phyloP scores from a whole-genome alignment of 2,329 filamentous ascomycete species.

The Clarireedia homoeocarpa region DNA sequence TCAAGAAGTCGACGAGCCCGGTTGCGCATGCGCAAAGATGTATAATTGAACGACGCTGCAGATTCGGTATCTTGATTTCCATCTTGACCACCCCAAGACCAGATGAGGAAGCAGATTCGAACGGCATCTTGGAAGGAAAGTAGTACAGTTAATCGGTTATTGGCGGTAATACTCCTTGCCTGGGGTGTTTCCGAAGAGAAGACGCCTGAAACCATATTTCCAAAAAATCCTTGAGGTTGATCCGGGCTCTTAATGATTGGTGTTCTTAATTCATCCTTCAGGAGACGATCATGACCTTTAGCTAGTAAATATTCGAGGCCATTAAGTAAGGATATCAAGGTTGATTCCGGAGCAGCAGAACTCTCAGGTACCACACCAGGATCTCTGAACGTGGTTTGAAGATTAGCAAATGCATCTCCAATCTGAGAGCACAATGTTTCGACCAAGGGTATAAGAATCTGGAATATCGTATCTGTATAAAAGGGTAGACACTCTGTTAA shows the following conservation, averaged over 20 bases:
- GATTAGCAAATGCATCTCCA: constrained; percentile 58
- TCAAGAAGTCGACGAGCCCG: constrained; percentile 81
- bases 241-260: constrained; percentile 70
- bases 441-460: constrained; percentile 82
- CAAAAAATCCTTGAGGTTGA: constrained; percentile 79
- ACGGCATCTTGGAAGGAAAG: constrained; percentile 97
- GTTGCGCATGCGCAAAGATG: constrained; percentile 84
- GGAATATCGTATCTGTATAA: constrained; percentile 78
- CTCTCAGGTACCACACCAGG: constrained; percentile 23
- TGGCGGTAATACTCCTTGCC: constrained; percentile 77
- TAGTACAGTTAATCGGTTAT: constrained; percentile 85
- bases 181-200: constrained; percentile 73
- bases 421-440: constrained; percentile 83
- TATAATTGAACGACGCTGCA: constrained; percentile 79
- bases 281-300: constrained; percentile 73
- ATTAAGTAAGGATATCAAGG: constrained; percentile 79
- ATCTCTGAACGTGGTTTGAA: constrained; percentile 57
- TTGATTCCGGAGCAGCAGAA: constrained; percentile 54
- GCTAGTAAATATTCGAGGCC: constrained; percentile 88
- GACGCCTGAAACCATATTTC: constrained; percentile 87
- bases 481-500: constrained; percentile 76
- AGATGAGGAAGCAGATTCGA: constrained; percentile 84
- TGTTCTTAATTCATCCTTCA: constrained; percentile 65
- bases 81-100: constrained; percentile 80
- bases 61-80: constrained; percentile 57